Evolutionary conservation across 1,284 basidiomycete genomes (phyloP).

Genomic region (Ganoderma sinense): DNA sequence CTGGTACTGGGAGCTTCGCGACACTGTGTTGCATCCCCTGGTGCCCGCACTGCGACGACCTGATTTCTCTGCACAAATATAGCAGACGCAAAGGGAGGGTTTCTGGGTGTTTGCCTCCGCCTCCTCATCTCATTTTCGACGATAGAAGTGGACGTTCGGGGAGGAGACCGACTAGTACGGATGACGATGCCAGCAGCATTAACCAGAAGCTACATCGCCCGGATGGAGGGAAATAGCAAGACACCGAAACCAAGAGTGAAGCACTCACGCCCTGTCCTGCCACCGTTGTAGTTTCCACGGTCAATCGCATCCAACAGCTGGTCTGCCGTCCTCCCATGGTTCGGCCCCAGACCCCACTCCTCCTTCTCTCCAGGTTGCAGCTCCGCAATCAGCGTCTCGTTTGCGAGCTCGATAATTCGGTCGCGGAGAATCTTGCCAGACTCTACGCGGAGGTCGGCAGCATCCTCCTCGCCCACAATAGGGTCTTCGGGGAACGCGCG

Average conservation of each 20-base stretch:
- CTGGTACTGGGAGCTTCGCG: no score
- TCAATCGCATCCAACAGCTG: conserved; percentile 89
- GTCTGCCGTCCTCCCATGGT: conserved; percentile 53
- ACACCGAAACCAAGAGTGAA: not conserved
- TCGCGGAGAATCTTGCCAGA: conserved; percentile 61
- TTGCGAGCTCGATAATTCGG: conserved; percentile 85
- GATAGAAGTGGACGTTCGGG: no score
- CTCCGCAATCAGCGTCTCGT: conserved; percentile 75
- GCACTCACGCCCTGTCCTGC: conserved; percentile 76
- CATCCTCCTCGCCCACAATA: conserved; percentile 97
- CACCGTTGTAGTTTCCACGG: conserved; percentile 84
- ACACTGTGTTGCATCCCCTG: no score
- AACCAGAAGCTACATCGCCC: not conserved
- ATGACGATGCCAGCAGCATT: not conserved
- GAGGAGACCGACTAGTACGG: not conserved
- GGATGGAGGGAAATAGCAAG: not conserved
- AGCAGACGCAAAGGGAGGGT: no score
- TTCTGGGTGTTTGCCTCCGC: no score
- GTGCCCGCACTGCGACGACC: no score
- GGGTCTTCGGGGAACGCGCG: conserved; percentile 85
- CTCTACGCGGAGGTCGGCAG: conserved; percentile 75
- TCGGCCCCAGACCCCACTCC: conserved; percentile 74
- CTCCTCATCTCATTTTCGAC: no score
- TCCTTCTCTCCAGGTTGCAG: conserved; percentile 58
- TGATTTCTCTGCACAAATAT: no score